phyloP scores from a whole-genome alignment of 2,329 filamentous ascomycete species.

The Geosmithia putterillii region DNA sequence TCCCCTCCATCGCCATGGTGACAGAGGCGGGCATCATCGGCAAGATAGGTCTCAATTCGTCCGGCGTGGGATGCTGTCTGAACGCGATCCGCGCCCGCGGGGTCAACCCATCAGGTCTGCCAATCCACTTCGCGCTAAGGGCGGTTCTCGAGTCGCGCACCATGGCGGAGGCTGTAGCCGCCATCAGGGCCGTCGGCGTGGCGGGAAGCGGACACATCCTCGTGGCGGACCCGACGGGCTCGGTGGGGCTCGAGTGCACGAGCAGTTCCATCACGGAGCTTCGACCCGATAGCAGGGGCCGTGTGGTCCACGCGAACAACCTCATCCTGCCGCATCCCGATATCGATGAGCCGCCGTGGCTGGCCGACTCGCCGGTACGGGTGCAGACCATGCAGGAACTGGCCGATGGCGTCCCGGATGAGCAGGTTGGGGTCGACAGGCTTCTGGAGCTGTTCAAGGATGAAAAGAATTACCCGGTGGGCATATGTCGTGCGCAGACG shows the following conservation, averaged over 20 bases:
- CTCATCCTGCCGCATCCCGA: conserved; percentile 13
- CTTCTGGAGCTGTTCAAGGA: conserved; percentile 12
- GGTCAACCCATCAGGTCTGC: conserved; percentile 35
- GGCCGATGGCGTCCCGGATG: not conserved
- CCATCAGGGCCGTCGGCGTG: conserved; percentile 1
- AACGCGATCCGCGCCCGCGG: conserved; percentile 50
- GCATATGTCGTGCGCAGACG: conserved; percentile 14
- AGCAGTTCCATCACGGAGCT: conserved; percentile 2
- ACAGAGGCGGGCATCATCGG: conserved; percentile 50
- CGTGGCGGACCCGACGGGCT: conserved; percentile 2
- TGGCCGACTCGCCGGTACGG: conserved; percentile 14
- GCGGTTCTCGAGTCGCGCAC: conserved; percentile 38
- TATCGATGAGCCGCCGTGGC: conserved; percentile 16
- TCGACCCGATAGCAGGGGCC: conserved; percentile 1
- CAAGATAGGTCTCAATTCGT: conserved; percentile 52
- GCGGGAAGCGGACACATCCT: conserved; percentile 6
- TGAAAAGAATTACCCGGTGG: conserved; percentile 12
- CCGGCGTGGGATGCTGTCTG: conserved; percentile 44
- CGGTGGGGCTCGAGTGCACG: conserved; percentile 5
- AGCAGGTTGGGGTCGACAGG: conserved; percentile 1
- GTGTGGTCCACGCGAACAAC: conserved; percentile 5
- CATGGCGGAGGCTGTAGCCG: not conserved
- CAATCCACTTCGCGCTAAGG: conserved; percentile 49
- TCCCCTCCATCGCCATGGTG: conserved; percentile 37
- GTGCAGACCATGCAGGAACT: conserved; percentile 13